Evolutionary conservation across 2,329 filamentous ascomycete species (phyloP), one percentile per base, ranked within the genome.

Genomic region (Botrytis paeoniae): DNA sequence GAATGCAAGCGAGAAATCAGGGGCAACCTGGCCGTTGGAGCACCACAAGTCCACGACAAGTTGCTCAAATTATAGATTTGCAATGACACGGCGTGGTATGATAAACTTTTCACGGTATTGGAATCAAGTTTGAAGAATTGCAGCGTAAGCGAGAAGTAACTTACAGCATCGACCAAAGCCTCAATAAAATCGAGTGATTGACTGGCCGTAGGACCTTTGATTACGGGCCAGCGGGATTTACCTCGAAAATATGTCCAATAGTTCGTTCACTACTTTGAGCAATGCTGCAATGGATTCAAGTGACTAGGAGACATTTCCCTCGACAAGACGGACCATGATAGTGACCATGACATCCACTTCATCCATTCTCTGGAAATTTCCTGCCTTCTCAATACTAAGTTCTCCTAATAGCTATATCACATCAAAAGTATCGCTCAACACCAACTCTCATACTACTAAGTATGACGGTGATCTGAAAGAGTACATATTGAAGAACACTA

Each of bases 151-250:
- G 0, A 43, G 0, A 43, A 43, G 18, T 18, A 43, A 5, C 22
- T 61, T 39, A 18, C 14, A 8, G 2, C 2, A 4, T n/a, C 3
- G 25, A n/a, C 5, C 12, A n/a, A 39, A 37, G 12, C 7, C 12
- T 39, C 6, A 12, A 39, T 1, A 12, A 8, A 6, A 32, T 57
- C 7, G 1, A 18, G n/a, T 29, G 3, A 18, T 57, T 57, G 0
- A 4, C 2, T 57, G n/a, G 51, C 6, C 9, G 6, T 9, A 18
- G 3, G 32, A 8, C 51, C 4, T 57, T 18, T 4, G 3, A 57
- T 57, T 0, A 14, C 51, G 3, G 7, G 18, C 18, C 51, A 57
- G 18, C n/a, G 0, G 0, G 1, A 7, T 8, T 0, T 4, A 0
- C 8, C 25, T 8, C 14, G 5, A 29, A 29, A 29, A 29, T 8